Base-by-base conservation (phyloP, 441 rosid species). In the Pelargonium fulgidum region DNA sequence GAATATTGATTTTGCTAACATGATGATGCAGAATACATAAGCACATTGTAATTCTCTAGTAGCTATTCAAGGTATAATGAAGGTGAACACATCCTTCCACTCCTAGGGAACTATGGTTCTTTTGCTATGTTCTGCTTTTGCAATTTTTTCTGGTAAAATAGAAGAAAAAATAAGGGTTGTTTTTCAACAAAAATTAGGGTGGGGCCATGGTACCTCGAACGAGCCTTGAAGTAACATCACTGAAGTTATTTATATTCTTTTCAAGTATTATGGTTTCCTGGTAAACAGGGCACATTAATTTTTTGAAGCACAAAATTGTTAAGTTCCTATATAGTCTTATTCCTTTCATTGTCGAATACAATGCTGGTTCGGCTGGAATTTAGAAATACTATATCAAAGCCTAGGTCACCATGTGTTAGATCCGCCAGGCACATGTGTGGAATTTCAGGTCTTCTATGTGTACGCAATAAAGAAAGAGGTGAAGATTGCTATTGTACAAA, bases 261-360 rank as follows among this genome's bases (percentile, higher is more conserved):
- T 33, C 3, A 33, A 22, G 64, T 61, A 24, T 36, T 61, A 22
- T 11, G 64, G 26, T 61, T 61, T n/a, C 64, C 29, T 61, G 64
- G 64, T 61, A 24, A 24, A 61, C 64, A 61, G 64, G 64, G 64
- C 36, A 61, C 64, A 61, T 61, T 61, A 61, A 61, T 61, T 61
- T 4, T 33, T 13, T 33, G 24, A 61, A 61, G 26, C 64, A 61
- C 64, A 61, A 61, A 24, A 50, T 22, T 24, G n/a, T 24, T 22
- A 4, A 41, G 64, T 24, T 61, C 22, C 22, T 33, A 22, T 39
- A 41, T 41, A 41, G 44, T 8, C 44, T 41, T 41, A 41, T 41
- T 41, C 44, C 10, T 41, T 41, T 41, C 44, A 41, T 41, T 41
- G 44, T 41, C 11, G 2, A 41, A 41, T 41, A 41, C 44, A 41